Evolutionary conservation across 352 stramenopile genomes (phyloP).

Genomic region (Pythium coloratum): DNA sequence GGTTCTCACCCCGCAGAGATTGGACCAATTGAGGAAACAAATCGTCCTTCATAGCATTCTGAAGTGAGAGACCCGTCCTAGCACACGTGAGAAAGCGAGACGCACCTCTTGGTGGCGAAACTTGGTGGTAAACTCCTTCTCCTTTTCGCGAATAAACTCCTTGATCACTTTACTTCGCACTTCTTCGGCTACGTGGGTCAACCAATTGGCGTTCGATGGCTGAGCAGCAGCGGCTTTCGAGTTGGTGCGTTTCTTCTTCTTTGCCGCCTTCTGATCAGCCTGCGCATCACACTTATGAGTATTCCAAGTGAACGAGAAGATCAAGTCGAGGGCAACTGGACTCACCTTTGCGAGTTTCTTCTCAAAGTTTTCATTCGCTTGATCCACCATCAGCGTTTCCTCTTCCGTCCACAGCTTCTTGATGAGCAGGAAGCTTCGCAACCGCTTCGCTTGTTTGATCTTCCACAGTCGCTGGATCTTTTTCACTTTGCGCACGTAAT

Average conservation of each 20-base stretch:
- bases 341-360: constrained; percentile 37
- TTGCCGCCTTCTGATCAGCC: constrained; percentile 21
- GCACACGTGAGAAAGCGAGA: background rate
- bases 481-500: constrained; percentile 55
- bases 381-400: constrained; percentile 52
- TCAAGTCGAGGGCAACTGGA: no score
- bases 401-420: constrained; percentile 51
- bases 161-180: constrained; percentile 40
- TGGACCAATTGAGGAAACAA: constrained; percentile 67
- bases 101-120: constrained; percentile 59
- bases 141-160: constrained; percentile 40
- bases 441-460: constrained; percentile 40
- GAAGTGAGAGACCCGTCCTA: no score
- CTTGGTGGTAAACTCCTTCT: constrained; percentile 33
- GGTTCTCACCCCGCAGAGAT: constrained; percentile 54
- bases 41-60: constrained; percentile 28
- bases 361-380: constrained; percentile 45
- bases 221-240: constrained; percentile 2
- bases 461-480: constrained; percentile 53
- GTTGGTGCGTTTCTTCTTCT: constrained; percentile 23
- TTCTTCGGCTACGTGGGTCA: constrained; percentile 43
- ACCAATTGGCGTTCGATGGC: constrained; percentile 35
- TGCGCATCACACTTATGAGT: constrained; percentile 1
- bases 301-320: no score
- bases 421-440: constrained; percentile 38